Evolutionary conservation across 257 asterid species (phyloP).

Genomic region (Striga asiatica): DNA sequence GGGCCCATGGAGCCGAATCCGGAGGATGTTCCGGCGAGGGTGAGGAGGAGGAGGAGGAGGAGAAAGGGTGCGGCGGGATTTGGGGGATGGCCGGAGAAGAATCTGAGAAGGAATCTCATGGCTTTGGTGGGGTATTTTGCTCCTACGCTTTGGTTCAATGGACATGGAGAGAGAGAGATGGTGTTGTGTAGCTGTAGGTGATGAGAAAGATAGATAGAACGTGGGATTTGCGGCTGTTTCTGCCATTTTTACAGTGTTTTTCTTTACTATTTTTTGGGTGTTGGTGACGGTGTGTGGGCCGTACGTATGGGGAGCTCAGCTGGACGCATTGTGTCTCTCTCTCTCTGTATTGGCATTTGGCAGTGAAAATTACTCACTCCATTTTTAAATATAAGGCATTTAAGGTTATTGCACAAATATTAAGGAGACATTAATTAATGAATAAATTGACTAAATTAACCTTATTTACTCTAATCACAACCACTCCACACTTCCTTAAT

Average conservation of each 20-base stretch:
- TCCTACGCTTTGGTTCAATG: slow-evolving; percentile 12
- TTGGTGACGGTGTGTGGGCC: not conserved
- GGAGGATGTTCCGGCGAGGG: slow-evolving; percentile 26
- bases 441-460: too few species aligned
- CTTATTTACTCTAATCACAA: too few species aligned
- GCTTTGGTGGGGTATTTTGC: not conserved
- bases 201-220: slow-evolving; percentile 27
- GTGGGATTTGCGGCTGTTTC: slow-evolving; percentile 31
- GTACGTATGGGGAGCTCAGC: too few species aligned
- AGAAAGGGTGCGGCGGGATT: slow-evolving; percentile 11
- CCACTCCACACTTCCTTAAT: too few species aligned
- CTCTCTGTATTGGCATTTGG: too few species aligned
- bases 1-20: slow-evolving; percentile 88
- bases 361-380: too few species aligned
- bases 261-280: not conserved
- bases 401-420: too few species aligned
- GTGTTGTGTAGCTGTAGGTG: slow-evolving; percentile 8
- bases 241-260: slow-evolving; percentile 30
- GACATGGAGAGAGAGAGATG: slow-evolving; percentile 29
- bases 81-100: slow-evolving; percentile 1
- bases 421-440: too few species aligned
- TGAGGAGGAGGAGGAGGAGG: slow-evolving; percentile 13
- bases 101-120: slow-evolving; percentile 14
- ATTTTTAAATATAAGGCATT: too few species aligned
- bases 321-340: too few species aligned